Percentiles rank a stretch among this genome's conserved stretches.
Evolutionary conservation across 495 filamentous ascomycete species (phyloP).

Genomic region (Penicillium robsamsonii): DNA sequence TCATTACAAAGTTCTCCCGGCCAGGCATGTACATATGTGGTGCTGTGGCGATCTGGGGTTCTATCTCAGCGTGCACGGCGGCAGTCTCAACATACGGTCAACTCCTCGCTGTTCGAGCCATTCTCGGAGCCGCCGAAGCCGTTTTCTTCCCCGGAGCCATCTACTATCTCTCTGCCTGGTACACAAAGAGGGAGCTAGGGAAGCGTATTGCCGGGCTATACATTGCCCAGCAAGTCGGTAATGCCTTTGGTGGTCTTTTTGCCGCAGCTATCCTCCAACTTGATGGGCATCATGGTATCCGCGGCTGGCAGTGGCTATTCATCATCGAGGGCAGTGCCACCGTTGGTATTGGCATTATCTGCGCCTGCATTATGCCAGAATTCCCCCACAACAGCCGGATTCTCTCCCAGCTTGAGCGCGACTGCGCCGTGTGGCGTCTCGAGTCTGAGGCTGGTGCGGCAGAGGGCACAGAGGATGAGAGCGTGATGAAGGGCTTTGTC

Average conservation of each 20-base stretch:
- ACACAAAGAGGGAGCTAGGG: constrained; percentile 54
- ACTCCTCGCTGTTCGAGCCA: constrained; percentile 35
- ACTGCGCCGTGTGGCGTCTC: constrained; percentile 31
- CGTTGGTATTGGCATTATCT: constrained; percentile 39
- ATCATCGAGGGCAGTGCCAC: constrained; percentile 47
- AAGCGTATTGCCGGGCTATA: constrained; percentile 58
- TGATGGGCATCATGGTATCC: constrained; percentile 39
- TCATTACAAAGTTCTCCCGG: constrained; percentile 46
- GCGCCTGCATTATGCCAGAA: constrained; percentile 41
- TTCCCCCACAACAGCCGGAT: constrained; percentile 33
- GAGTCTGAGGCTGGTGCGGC: constrained; percentile 31
- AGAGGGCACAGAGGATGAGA: constrained; percentile 25
- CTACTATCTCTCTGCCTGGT: constrained; percentile 57
- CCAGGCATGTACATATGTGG: constrained; percentile 34
- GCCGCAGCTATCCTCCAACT: constrained; percentile 54
- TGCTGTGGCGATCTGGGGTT: constrained; percentile 49
- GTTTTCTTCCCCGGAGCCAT: constrained; percentile 55
- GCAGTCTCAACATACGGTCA: constrained; percentile 27
- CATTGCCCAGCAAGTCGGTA: constrained; percentile 53
- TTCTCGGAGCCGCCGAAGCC: constrained; percentile 43
- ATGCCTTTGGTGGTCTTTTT: constrained; percentile 56
- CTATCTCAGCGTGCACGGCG: constrained; percentile 45
- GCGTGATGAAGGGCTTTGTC: constrained; percentile 18
- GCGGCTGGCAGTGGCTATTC: constrained; percentile 54
- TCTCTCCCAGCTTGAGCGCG: constrained; percentile 22